phyloP scores from a whole-genome alignment of 1,284 basidiomycete species.

The Sanghuangporus sanghuang region DNA sequence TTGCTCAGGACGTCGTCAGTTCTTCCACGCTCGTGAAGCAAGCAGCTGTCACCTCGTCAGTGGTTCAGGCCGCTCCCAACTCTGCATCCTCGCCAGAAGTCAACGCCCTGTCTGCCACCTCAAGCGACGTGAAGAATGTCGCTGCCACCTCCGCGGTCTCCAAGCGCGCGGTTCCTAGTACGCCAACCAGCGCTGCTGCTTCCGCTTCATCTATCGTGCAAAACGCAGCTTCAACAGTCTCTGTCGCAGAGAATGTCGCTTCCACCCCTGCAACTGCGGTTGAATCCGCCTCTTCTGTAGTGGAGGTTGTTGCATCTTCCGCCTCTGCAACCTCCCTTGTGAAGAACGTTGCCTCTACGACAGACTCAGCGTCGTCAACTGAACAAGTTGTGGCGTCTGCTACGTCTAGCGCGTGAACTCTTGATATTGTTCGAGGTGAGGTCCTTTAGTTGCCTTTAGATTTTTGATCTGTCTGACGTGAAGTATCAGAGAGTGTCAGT shows the following conservation, averaged over 20 bases:
- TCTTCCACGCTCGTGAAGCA: background rate
- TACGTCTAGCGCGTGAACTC: too few species aligned
- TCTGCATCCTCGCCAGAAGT: background rate
- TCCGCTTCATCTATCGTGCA: background rate
- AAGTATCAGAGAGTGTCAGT: too few species aligned
- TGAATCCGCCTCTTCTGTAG: too few species aligned
- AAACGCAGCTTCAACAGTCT: background rate
- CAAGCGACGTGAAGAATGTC: background rate
- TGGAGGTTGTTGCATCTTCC: too few species aligned
- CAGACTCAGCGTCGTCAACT: background rate
- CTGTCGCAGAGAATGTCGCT: background rate
- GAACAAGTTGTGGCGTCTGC: background rate
- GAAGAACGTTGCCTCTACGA: too few species aligned
- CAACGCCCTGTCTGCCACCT: background rate
- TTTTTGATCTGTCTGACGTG: too few species aligned
- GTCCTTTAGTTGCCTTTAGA: too few species aligned
- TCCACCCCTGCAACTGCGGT: too few species aligned
- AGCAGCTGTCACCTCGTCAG: background rate
- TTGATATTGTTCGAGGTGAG: too few species aligned
- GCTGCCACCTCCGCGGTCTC: background rate
- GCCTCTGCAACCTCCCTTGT: too few species aligned
- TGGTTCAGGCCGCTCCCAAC: background rate
- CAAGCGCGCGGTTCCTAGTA: background rate
- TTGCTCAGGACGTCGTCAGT: background rate
- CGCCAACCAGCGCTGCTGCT: background rate